Base-by-base conservation (phyloP, 768 basidiomycete genomes). In the Trametes cingulata region DNA sequence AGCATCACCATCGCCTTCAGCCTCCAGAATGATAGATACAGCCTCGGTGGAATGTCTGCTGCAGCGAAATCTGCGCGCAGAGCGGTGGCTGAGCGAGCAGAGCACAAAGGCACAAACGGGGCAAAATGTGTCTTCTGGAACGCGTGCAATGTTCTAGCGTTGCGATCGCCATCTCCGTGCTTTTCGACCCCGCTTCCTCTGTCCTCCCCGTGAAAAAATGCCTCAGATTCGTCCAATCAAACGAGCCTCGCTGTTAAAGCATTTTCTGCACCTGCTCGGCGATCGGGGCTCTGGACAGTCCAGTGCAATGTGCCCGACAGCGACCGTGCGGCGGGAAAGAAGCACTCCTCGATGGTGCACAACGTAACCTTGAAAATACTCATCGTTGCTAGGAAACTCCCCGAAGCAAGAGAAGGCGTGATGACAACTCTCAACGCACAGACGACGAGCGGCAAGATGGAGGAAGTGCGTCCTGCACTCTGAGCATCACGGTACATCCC, bases 81-180 rank as follows among this genome's bases (percentile, higher is more conserved):
- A 46, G 45, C 20, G 45, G 20, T 10, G 45, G 8, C 4, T 6
- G 22, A 46, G 20, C 4, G 13, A 46, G 24, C 8, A 20, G 22
- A 13, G 20, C 29, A 33, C 42, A 43, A n/a, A 22, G 35, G 19
- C 33, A 35, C 35, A n/a, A 35, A 49, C 29, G 29, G 52, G 17
- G 17, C 37, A 3, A 37, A 14, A 7, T 35, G 14, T 9, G 25
- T 24, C 17, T 56, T 56, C 55, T 40, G 46, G 55, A 56, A 56
- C 6, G 15, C 35, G 33, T 19, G 19, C 43, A 33, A 10, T 14
- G 24, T 51, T 51, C 37, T 48, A 29, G 37, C 55, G 55, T 48
- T 14, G 46, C 55, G 47, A 49, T 57, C 17, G 56, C 56, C 56
- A 47, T 17, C 48, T 49, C 48, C 48, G 50, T 22, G 36, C 12